Percentiles rank a stretch among this genome's conserved stretches.
phyloP scores from a whole-genome alignment of 345 rosid genomes.

The Punica granatum region DNA sequence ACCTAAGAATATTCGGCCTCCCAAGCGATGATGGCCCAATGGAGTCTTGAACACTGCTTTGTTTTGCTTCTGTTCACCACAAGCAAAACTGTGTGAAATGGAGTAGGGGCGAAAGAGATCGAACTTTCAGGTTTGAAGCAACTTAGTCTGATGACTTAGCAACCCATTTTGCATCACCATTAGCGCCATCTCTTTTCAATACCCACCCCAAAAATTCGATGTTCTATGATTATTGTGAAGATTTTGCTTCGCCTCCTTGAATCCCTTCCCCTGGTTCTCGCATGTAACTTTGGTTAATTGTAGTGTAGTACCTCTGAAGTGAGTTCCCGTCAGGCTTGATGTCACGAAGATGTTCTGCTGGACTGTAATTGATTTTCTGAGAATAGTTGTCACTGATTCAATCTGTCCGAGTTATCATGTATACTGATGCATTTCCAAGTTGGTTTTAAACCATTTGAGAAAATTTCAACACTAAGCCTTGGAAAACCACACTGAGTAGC shows the following conservation, averaged over 20 bases:
- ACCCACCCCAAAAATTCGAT: not conserved
- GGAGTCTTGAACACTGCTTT: conserved; percentile 30
- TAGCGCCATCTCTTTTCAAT: not conserved
- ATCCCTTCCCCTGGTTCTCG: not conserved
- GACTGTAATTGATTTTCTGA: too few relatives aligned
- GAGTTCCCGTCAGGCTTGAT: not conserved
- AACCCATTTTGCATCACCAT: not conserved
- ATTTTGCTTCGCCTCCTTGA: not conserved
- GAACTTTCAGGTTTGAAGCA: not conserved
- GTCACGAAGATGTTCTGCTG: not conserved
- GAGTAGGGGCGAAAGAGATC: not conserved
- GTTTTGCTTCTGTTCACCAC: not conserved
- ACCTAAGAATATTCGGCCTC: conserved; percentile 71
- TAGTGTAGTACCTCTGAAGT: not conserved
- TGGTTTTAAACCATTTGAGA: too few relatives aligned
- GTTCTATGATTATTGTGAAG: not conserved
- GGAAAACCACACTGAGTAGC: too few relatives aligned
- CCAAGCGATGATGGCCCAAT: conserved; percentile 38
- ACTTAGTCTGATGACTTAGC: not conserved
- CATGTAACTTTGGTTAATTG: not conserved
- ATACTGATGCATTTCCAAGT: too few relatives aligned
- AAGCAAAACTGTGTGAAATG: not conserved
- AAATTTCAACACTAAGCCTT: too few relatives aligned
- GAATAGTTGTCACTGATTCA: too few relatives aligned
- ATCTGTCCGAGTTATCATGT: too few relatives aligned